Evolutionary conservation across 2,329 filamentous ascomycete species (phyloP), one percentile per base, ranked within the genome.

Genomic region (Pestalotiopsis sp.): DNA sequence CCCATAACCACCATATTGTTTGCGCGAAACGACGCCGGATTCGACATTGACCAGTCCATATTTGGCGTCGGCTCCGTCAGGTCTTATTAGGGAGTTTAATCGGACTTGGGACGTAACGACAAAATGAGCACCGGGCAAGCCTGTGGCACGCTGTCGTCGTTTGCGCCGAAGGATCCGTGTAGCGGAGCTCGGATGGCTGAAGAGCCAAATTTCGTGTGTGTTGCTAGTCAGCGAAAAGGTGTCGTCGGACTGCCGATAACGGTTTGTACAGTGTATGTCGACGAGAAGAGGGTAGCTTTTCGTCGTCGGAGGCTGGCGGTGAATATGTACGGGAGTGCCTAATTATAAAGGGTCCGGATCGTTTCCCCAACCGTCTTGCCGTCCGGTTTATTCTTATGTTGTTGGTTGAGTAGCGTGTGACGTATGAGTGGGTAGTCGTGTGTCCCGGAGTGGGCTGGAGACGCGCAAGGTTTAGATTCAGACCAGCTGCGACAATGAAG

Each of bases 21-120:
- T 71, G 85, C 77, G 72, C 85, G 83, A 72, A 82, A 84, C 62
- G 84, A 83, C 69, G 80, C 79, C 71, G 84, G 84, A 72, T 80
- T 77, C 62, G 80, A 74, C 67, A 82, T 45, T 45, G 68, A 75
- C 68, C 76, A 75, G 69, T 74, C 75, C 73, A 80, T 79, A 12
- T 31, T 31, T 49, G 36, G 13, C n/a, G 41, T 52, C n/a, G 27
- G 38, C 60, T 17, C 45, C 25, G 38, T 25, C 12, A 3, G 62
- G 39, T 23, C 3, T 27, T 64, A 31, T 17, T 23, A 23, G 20
- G 14, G 3, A 45, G 4, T 36, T n/a, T 5, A 25, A 20, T 25
- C 36, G 62, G 38, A n/a, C 11, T 23, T 38, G n/a, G 38, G 36
- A 45, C 23, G 39, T 52, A 36, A 36, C 7, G 31, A 36, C 31